These are phyloP conservation scores for Podaxis sp. DNA, from an alignment of 768 basidiomycete genomes.

Conservation along the genomic window DNA sequence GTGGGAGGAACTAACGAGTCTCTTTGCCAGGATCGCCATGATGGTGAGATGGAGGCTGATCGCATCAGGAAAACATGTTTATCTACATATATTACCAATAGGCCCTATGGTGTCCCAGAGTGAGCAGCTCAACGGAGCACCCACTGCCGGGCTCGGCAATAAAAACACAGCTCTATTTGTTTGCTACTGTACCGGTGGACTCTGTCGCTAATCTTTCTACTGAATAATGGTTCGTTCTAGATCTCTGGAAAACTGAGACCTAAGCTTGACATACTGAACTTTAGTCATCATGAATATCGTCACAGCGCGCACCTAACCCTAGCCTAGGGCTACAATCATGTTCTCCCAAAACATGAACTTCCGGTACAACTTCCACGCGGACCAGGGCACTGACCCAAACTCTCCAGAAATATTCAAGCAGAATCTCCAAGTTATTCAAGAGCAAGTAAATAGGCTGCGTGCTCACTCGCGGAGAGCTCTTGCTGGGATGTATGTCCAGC, in stretches of 20 bases:
- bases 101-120: too few relatives aligned
- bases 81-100: too few relatives aligned
- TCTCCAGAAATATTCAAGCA: slow-evolving; percentile 63
- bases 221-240: not conserved
- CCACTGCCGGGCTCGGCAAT: too few relatives aligned
- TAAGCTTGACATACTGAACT: not conserved
- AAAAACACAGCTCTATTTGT: too few relatives aligned
- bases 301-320: not conserved
- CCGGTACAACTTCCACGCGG: slow-evolving; percentile 1
- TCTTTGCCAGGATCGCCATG: too few relatives aligned
- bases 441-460: slow-evolving; percentile 49
- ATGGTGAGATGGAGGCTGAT: too few relatives aligned
- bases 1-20: too few relatives aligned
- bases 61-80: too few relatives aligned
- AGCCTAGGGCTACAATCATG: not conserved
- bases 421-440: slow-evolving; percentile 46
- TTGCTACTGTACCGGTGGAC: too few relatives aligned
- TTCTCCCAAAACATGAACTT: slow-evolving; percentile 5
- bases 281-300: not conserved
- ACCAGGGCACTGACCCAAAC: slow-evolving; percentile 47
- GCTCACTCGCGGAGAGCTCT: slow-evolving; percentile 46
- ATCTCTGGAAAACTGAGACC: too few relatives aligned
- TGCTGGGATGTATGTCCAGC: slow-evolving; percentile 48
- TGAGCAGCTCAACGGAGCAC: too few relatives aligned
- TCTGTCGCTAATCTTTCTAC: too few relatives aligned